phyloP scores from a whole-genome alignment of 805 yeast species.

The Grigorovia transvaalensis region DNA sequence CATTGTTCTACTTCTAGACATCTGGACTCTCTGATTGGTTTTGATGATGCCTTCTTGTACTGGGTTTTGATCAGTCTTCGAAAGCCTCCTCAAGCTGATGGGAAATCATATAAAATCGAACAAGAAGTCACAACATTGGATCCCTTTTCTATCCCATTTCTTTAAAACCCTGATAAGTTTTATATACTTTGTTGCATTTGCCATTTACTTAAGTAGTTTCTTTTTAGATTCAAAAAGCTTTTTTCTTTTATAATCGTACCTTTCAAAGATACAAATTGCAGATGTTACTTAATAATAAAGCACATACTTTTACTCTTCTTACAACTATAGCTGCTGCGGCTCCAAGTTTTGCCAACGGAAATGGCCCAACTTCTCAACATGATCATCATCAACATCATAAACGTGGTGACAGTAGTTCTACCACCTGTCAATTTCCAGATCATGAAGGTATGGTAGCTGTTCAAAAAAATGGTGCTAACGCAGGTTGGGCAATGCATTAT shows the following conservation, averaged over 20 bases:
- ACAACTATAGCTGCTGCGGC: background rate
- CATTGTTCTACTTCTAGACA: too few relatives aligned
- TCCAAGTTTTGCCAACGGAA: background rate
- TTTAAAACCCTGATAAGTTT: background rate
- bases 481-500: conserved; percentile 81
- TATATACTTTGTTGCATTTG: background rate
- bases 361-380: background rate
- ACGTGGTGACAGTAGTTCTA: conserved; percentile 2
- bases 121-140: background rate
- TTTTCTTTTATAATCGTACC: background rate
- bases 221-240: background rate
- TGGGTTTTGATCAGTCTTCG: background rate
- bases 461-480: conserved; percentile 46
- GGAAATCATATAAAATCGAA: background rate
- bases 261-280: background rate
- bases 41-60: background rate
- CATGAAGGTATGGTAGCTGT: conserved; percentile 61
- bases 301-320: background rate
- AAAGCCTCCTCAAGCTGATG: too few relatives aligned
- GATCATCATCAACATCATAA: conserved; percentile 1
- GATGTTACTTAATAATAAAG: background rate
- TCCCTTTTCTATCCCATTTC: background rate
- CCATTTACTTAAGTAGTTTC: background rate
- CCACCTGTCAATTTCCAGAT: conserved; percentile 54
- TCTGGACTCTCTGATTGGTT: background rate